Conservation (phyloP, 2,329 filamentous ascomycete species). For the Apiospora marii region DNA sequence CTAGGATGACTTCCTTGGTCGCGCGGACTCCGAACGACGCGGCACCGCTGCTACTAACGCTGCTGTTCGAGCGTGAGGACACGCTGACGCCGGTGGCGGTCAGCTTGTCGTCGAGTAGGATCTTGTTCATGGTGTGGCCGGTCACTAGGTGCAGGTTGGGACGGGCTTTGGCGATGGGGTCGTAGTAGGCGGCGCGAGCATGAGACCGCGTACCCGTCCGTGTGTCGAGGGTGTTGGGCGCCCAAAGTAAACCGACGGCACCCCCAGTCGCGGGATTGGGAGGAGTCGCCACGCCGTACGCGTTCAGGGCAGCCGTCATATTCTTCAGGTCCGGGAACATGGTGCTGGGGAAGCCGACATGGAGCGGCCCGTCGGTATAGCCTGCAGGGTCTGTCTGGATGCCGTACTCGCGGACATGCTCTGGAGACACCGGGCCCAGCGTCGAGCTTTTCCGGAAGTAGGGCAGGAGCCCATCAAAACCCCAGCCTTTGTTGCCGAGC, state of each 20-base stretch:
- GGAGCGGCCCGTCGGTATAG: slow-evolving; percentile 23
- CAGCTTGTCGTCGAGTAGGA: neutral
- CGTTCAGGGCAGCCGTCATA: slow-evolving; percentile 12
- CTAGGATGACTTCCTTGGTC: slow-evolving; percentile 37
- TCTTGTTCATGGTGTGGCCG: slow-evolving; percentile 17
- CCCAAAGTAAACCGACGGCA: neutral
- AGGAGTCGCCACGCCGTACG: neutral
- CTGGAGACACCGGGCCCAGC: slow-evolving; percentile 15
- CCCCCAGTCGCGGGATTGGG: neutral
- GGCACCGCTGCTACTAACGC: no score
- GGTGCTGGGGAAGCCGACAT: slow-evolving; percentile 22
- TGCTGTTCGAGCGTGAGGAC: neutral
- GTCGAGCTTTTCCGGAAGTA: slow-evolving; percentile 41
- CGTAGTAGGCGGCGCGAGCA: slow-evolving; percentile 27
- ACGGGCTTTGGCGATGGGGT: slow-evolving; percentile 12
- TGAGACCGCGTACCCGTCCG: slow-evolving; percentile 22
- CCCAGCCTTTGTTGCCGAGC: slow-evolving; percentile 48
- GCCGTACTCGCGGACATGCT: slow-evolving; percentile 26
- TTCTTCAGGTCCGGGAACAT: slow-evolving; percentile 24
- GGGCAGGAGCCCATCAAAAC: slow-evolving; percentile 43
- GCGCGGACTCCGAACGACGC: slow-evolving; percentile 27
- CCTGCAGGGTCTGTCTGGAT: slow-evolving; percentile 23
- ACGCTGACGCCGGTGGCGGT: slow-evolving; percentile 19
- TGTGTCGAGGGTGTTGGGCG: slow-evolving; percentile 18
- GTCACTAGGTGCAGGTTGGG: slow-evolving; percentile 26